Conservation (phyloP, 495 filamentous ascomycete genomes). For the Tuber calosporum region DNA sequence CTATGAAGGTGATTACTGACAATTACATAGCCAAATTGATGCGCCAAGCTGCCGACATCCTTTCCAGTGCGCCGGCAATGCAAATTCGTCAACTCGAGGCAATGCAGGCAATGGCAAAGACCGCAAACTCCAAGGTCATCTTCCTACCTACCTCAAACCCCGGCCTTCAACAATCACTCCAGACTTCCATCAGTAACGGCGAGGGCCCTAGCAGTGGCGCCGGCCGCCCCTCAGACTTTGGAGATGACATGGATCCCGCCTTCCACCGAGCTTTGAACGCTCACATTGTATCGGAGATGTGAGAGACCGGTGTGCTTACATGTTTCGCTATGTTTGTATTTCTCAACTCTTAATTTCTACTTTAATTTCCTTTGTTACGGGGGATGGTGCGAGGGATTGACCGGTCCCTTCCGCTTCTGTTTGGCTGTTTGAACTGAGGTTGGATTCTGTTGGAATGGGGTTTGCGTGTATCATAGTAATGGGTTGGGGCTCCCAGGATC, state of each 20-base stretch:
- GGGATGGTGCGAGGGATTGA: not conserved
- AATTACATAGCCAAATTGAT: constrained; percentile 60
- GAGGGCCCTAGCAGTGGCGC: constrained; percentile 35
- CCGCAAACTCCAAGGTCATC: constrained; percentile 91
- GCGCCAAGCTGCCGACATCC: constrained; percentile 94
- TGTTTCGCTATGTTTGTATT: not conserved
- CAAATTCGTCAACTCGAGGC: constrained; percentile 97
- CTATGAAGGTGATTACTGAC: not conserved
- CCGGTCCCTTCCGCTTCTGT: not conserved
- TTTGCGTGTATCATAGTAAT: not conserved
- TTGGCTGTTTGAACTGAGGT: not conserved
- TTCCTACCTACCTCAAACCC: constrained; percentile 61
- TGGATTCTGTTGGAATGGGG: not conserved
- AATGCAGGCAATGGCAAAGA: constrained; percentile 99
- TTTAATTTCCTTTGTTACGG: not conserved
- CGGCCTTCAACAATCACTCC: constrained; percentile 45
- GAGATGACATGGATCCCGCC: constrained; percentile 47
- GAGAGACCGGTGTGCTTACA: constrained; percentile 14
- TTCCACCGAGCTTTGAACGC: constrained; percentile 82
- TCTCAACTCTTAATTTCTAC: not conserved
- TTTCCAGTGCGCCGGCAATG: constrained; percentile 91
- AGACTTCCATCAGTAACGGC: constrained; percentile 53
- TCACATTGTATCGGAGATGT: constrained; percentile 81
- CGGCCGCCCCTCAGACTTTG: constrained; percentile 49
- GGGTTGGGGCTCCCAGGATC: not conserved